These are phyloP conservation scores for Tolypocladium amazonense DNA, from an alignment of 2,329 filamentous ascomycete genomes.

Conservation along the genomic window DNA sequence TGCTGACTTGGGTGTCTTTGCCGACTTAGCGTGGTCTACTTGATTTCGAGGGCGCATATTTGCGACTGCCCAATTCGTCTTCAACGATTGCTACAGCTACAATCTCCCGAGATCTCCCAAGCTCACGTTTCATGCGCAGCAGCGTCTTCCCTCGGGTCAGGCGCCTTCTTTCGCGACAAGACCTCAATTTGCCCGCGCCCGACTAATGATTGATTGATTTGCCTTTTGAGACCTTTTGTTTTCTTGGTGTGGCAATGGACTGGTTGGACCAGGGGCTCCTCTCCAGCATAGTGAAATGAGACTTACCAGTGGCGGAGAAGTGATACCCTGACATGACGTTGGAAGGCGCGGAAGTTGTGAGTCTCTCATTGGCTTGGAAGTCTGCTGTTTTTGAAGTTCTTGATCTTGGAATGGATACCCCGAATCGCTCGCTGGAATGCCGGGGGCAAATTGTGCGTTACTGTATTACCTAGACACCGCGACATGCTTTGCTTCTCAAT, in stretches of 20 bases:
- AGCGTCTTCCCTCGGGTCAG: not conserved
- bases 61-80: slow-evolving; percentile 7
- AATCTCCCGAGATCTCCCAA: not conserved
- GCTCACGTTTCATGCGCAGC: not conserved
- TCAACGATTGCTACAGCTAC: slow-evolving; percentile 4
- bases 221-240: not conserved
- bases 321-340: not conserved
- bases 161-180: not conserved
- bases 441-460: not conserved
- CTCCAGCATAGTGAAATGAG: not conserved
- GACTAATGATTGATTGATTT: not conserved
- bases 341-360: not conserved
- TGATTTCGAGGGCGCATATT: slow-evolving; percentile 17
- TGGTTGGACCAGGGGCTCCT: not conserved
- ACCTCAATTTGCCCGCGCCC: not conserved
- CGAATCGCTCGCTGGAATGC: slow-evolving; percentile 8
- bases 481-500: not conserved
- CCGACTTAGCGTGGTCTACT: slow-evolving; percentile 23
- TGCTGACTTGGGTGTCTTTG: slow-evolving; percentile 19
- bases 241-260: not conserved
- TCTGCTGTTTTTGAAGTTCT: slow-evolving; percentile 2
- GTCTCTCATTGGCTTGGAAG: not conserved
- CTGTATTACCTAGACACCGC: not conserved
- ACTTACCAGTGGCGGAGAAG: not conserved
- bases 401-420: slow-evolving; percentile 9